phyloP scores from a whole-genome alignment of 805 yeast species.

The Suhomyces faveliae region DNA sequence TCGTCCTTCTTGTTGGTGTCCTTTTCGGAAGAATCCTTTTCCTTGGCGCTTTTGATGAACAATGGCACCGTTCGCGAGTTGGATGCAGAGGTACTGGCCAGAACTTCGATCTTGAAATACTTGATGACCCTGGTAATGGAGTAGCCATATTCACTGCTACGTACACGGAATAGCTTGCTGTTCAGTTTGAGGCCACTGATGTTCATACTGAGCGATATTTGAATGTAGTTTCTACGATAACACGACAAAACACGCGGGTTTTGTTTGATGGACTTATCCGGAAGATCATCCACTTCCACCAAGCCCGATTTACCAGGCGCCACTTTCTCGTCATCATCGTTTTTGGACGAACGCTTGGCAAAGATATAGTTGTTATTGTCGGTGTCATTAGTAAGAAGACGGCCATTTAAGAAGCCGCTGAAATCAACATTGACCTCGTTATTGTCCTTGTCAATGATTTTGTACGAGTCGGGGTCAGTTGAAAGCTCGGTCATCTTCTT shows the following conservation, averaged over 20 bases:
- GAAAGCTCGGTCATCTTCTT: slow-evolving; percentile 14
- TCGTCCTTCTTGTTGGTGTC: slow-evolving; percentile 8
- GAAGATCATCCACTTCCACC: background rate
- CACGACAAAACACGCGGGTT: slow-evolving; percentile 44
- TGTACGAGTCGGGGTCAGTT: slow-evolving; percentile 15
- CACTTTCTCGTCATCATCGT: background rate
- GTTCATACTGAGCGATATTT: slow-evolving; percentile 30
- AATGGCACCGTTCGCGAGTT: slow-evolving; percentile 31
- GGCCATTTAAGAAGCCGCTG: slow-evolving; percentile 42
- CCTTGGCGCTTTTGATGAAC: slow-evolving; percentile 21
- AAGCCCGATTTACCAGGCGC: background rate
- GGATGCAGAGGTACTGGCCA: slow-evolving; percentile 35
- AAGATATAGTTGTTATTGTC: slow-evolving; percentile 36
- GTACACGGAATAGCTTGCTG: slow-evolving; percentile 30
- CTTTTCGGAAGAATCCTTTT: slow-evolving; percentile 1
- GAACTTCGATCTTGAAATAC: slow-evolving; percentile 37
- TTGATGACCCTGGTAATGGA: slow-evolving; percentile 36
- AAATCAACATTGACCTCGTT: slow-evolving; percentile 25
- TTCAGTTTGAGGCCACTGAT: slow-evolving; percentile 23
- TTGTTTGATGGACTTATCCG: slow-evolving; percentile 10
- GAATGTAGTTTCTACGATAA: slow-evolving; percentile 45
- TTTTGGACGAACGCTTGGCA: slow-evolving; percentile 5
- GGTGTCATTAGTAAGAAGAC: slow-evolving; percentile 40
- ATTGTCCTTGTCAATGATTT: slow-evolving; percentile 29
- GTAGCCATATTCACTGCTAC: slow-evolving; percentile 37